Base-by-base conservation (phyloP, 306 rosid species). In the Cicer arietinum region DNA sequence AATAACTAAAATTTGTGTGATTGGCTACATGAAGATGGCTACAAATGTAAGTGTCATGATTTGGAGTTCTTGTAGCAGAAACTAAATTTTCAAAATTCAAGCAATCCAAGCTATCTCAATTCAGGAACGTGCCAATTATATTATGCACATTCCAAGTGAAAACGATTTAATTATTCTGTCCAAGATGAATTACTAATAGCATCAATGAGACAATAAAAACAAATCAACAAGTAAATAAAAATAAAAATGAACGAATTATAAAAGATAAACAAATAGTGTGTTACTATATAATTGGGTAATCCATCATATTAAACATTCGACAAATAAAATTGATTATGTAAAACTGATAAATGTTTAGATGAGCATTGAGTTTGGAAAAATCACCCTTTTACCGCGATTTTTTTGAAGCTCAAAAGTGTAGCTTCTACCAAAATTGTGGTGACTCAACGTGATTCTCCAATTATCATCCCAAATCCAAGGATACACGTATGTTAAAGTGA, bases 121-220 rank as follows among this genome's bases (percentile, higher is more conserved):
- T 7, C 57, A 66, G n/a, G 46, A 39, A 2, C 62, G 0, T 11
- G 9, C 52, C 59, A 41, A 9, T 5, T 14, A 43, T 42, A 41
- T 14, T 44, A 16, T 30, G 67, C 13, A 43, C 20, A 63, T 65
- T 54, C 60, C 39, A 8, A n/a, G 20, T 40, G 58, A 59, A 59
- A 51, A n/a, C 7, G 6, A 22, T 63, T 20, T 57, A 22, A 22
- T 51, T 60, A 67, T 60, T 20, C 42, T 65, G 18, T 44, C 62
- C 1, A n/a, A 1, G 11, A 16, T 11, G 41, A 22, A 14, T 22
- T 44, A 8, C 48, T 46, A 48, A 16, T 53, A 20, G 16, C 67
- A 80, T 30, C 71, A 59, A 52, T 13, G 10, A 72, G 68, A 17
- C 46, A 79, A 37, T 17, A 37, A 43, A 17, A 72, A 30, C 10